phyloP scores from a whole-genome alignment of 2,329 filamentous ascomycete genomes.

The Claviceps sp. region DNA sequence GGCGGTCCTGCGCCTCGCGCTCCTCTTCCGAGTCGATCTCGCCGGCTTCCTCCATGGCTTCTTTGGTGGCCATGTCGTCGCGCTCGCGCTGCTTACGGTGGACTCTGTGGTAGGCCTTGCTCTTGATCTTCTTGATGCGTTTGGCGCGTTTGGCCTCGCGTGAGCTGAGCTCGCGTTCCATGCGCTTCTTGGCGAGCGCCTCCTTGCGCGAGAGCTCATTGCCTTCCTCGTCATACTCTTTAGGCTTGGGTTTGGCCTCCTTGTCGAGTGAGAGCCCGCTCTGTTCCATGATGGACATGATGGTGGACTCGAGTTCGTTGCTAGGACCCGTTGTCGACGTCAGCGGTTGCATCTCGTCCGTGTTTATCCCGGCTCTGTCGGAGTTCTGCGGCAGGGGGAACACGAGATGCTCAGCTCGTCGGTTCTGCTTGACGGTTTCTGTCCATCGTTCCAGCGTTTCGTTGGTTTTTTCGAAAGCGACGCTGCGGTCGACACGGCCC shows the following conservation, averaged over 20 bases:
- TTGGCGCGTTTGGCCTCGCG: constrained; percentile 79
- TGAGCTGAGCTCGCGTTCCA: constrained; percentile 72
- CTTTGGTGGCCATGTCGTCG: constrained; percentile 37
- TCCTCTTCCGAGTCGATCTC: constrained; percentile 53
- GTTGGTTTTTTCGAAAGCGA: constrained; percentile 81
- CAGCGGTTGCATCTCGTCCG: constrained; percentile 51
- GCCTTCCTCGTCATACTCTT: constrained; percentile 54
- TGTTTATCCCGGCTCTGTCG: constrained; percentile 44
- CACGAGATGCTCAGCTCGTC: constrained; percentile 75
- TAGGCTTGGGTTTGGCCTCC: constrained; percentile 35
- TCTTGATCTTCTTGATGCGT: constrained; percentile 98
- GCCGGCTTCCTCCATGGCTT: constrained; percentile 41
- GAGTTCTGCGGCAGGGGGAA: constrained; percentile 74
- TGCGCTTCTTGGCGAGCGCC: constrained; percentile 59
- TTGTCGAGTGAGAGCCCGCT: constrained; percentile 55
- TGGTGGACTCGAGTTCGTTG: constrained; percentile 74
- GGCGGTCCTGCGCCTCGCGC: constrained; percentile 52
- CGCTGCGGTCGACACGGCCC: constrained; percentile 66
- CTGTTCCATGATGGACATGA: constrained; percentile 79
- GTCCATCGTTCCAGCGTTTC: constrained; percentile 84
- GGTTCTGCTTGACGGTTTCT: constrained; percentile 89
- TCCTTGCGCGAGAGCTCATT: constrained; percentile 61
- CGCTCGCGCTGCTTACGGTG: constrained; percentile 62
- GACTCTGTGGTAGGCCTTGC: constrained; percentile 83
- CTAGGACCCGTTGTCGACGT: constrained; percentile 47